Evolutionary conservation across 208 protist species (phyloP), one percentile per base, ranked within the genome.

Genomic region (Phytomonas francai): DNA sequence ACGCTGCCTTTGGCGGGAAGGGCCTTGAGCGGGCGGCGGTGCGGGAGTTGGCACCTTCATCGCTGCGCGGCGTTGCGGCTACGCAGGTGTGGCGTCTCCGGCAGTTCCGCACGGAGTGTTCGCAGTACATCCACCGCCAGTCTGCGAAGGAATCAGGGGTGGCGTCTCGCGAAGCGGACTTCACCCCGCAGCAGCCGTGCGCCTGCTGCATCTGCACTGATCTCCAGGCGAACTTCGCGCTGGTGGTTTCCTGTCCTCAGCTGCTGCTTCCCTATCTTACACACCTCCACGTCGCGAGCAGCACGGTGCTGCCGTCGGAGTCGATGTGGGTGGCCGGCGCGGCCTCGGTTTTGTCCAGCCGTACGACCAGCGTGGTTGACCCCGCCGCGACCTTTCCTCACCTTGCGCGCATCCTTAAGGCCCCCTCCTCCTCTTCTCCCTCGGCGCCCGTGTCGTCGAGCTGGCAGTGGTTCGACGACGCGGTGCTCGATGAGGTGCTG

Each of bases 401-500:
- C n/a, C n/a, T n/a, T n/a, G 28, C 61, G 27, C 32, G 61, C 8
- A 59, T 33, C 16, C 19, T 16, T 22, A 29, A 60, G 19, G 28
- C 3, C 49, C 4, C 9, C 12, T 39, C 9, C 0, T 8, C 34
- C 34, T 28, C 63, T 33, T 14, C 31, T n/a, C 3, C 25, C 32
- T 19, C 14, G 45, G 45, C 45, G 45, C 45, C 14, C 19, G 45
- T 19, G 45, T 19, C 45, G 45, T 56, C 45, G 19, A 19, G 16
- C 45, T 19, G 45, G 34, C 29, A 29, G 9, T 75, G 76, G 65
- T 31, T 84, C 0, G 80, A 81, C 31, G 82, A 87, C 49, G 75
- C 74, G 22, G 72, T 88, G 49, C 63, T 91, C 31, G 83, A 91
- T 29, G 85, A 91, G 67, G 63, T 80, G 25, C 63, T 87, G 33